Evolutionary conservation across 495 filamentous ascomycete species (phyloP).

Genomic region (Venustampulla echinocandica): DNA sequence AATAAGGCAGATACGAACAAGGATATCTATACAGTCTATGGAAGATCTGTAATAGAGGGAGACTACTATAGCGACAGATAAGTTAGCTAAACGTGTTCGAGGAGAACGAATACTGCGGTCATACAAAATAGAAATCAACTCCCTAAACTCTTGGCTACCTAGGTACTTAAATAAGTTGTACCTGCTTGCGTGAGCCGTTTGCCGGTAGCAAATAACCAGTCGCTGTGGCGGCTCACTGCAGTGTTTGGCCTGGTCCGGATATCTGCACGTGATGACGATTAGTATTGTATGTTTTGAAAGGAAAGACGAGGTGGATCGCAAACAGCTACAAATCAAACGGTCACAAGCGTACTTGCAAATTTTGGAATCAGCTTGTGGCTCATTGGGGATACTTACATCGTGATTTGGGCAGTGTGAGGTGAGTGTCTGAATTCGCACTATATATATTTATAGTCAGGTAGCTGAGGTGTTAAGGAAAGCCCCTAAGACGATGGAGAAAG

Average conservation of each 20-base stretch:
- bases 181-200: constrained; percentile 8
- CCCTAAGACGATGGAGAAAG: no score
- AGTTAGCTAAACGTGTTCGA: constrained; percentile 7
- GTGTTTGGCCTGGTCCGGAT: constrained; percentile 9
- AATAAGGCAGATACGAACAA: constrained; percentile 6
- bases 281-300: no score
- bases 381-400: no score
- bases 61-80: constrained; percentile 3
- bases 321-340: no score
- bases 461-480: no score
- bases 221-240: constrained; percentile 5
- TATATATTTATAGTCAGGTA: no score
- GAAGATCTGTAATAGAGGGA: background rate
- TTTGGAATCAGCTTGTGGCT: no score
- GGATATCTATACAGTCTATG: constrained; percentile 13
- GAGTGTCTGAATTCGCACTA: no score
- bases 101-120: background rate
- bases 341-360: no score
- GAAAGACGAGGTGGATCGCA: no score
- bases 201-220: constrained; percentile 15
- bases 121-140: background rate
- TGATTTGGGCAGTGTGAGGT: no score
- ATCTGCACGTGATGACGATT: constrained; percentile 11
- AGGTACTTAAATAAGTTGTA: background rate
- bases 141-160: constrained; percentile 2